phyloP scores from a whole-genome alignment of 306 rosid genomes.

The Amphicarpaea edgeworthii region DNA sequence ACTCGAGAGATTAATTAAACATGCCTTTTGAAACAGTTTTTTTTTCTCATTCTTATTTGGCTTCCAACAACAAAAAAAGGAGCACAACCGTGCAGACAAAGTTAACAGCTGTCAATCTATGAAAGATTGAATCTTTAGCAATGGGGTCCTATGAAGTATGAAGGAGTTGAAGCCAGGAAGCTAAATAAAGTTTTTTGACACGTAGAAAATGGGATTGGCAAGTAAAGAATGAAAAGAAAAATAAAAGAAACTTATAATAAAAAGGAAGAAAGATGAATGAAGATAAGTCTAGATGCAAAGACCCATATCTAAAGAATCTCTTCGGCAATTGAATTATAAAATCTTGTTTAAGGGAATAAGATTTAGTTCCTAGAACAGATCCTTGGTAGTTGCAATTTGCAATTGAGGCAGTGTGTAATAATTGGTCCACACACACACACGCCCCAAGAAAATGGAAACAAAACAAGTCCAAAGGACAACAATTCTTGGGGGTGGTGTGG shows the following conservation, averaged over 20 bases:
- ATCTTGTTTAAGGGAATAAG: conserved; percentile 34
- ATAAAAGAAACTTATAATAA: background rate
- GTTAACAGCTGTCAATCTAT: conserved; percentile 62
- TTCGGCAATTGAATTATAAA: conserved; percentile 22
- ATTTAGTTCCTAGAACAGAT: conserved; percentile 47
- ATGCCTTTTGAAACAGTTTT: conserved; percentile 23
- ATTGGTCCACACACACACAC: conserved; percentile 55
- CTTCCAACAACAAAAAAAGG: conserved; percentile 48
- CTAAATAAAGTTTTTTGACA: conserved; percentile 59
- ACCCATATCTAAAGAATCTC: conserved; percentile 52
- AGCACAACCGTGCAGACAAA: conserved; percentile 54
- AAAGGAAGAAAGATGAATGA: conserved; percentile 23
- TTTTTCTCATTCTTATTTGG: conserved; percentile 40
- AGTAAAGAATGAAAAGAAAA: conserved; percentile 36
- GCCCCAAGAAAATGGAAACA: conserved; percentile 33
- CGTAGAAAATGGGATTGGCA: conserved; percentile 56
- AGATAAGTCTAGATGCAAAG: conserved; percentile 75
- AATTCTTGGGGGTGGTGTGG: conserved; percentile 34
- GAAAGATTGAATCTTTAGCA: conserved; percentile 38
- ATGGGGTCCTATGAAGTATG: conserved; percentile 41
- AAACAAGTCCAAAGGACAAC: conserved; percentile 34
- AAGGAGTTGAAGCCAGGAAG: conserved; percentile 44
- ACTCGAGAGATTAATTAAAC: background rate
- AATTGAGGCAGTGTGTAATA: conserved; percentile 40
- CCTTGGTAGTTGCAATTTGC: conserved; percentile 49